These are phyloP conservation scores for Suillus subaureus DNA, from an alignment of 768 basidiomycete genomes.

Conservation along the genomic window DNA sequence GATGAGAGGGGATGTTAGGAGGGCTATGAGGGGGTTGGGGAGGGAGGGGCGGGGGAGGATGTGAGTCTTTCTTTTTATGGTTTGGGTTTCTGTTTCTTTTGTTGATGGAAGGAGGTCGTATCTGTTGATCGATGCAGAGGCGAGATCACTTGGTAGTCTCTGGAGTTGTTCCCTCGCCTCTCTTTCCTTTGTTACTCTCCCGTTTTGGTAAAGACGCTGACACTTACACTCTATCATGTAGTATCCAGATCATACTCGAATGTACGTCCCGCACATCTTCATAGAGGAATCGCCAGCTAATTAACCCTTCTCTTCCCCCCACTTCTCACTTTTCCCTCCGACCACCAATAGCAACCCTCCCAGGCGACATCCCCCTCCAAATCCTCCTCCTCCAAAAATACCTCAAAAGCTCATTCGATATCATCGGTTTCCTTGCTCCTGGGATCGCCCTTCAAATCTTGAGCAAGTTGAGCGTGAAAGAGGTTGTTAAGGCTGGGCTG, in stretches of 20 bases:
- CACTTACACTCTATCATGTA: constrained; percentile 2
- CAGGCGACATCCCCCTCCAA: constrained; percentile 83
- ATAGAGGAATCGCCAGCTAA: neutral
- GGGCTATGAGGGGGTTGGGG: constrained; percentile 59
- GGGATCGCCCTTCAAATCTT: constrained; percentile 68
- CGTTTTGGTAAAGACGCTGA: constrained; percentile 12
- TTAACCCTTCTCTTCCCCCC: neutral
- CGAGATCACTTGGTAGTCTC: neutral
- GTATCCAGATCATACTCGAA: constrained; percentile 33
- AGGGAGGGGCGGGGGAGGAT: constrained; percentile 73
- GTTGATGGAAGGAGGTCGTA: neutral
- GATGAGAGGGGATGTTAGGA: constrained; percentile 71
- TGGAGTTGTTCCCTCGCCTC: neutral
- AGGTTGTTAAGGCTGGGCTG: constrained; percentile 55
- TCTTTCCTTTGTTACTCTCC: neutral
- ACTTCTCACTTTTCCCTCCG: constrained; percentile 1
- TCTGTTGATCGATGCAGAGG: neutral
- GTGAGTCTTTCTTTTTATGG: constrained; percentile 44
- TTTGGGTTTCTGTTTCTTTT: neutral
- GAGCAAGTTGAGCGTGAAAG: constrained; percentile 55
- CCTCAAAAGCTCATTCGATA: constrained; percentile 77
- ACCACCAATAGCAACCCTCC: constrained; percentile 60
- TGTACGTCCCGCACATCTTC: constrained; percentile 17
- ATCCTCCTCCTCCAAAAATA: constrained; percentile 87
- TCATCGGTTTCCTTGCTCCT: constrained; percentile 71